These are phyloP conservation scores for Cytospora mali DNA, from an alignment of 2,329 filamentous ascomycete species.

Conservation along the genomic window DNA sequence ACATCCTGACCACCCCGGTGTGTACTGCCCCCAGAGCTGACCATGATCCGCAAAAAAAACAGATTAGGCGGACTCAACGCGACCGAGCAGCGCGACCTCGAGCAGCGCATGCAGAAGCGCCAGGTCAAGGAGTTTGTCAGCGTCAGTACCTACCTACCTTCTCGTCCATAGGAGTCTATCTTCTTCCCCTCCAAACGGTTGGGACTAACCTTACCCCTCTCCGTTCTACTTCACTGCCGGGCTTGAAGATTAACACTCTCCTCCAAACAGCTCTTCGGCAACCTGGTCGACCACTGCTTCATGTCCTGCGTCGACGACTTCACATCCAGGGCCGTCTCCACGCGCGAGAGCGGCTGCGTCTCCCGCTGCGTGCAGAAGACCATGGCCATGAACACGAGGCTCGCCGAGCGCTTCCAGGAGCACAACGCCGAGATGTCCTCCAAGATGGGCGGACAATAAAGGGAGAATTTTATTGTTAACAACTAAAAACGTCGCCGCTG, in stretches of 20 bases:
- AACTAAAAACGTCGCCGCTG: too few species aligned
- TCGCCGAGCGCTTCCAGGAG: conserved; percentile 87
- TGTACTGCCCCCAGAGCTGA: conserved; percentile 11
- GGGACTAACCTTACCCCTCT: too few species aligned
- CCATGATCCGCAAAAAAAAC: conserved; percentile 7
- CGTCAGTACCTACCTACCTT: conserved; percentile 57
- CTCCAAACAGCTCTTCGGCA: conserved; percentile 56
- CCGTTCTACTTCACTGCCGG: neutral
- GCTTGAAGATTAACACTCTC: neutral
- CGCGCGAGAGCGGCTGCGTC: conserved; percentile 88
- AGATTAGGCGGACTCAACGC: conserved; percentile 58
- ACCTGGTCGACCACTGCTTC: conserved; percentile 88
- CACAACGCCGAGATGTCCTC: conserved; percentile 63
- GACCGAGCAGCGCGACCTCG: conserved; percentile 88
- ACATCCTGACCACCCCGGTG: too few species aligned
- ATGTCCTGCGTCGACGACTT: conserved; percentile 97
- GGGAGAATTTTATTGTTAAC: neutral
- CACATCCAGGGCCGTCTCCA: conserved; percentile 90
- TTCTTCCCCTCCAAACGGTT: neutral
- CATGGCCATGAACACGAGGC: conserved; percentile 85
- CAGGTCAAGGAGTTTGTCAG: conserved; percentile 99
- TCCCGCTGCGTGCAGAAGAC: conserved; percentile 95
- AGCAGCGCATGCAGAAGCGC: conserved; percentile 93
- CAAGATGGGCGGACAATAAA: conserved; percentile 53
- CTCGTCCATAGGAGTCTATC: neutral